phyloP scores from a whole-genome alignment of 345 rosid species.

The Eucalyptus urophylla region DNA sequence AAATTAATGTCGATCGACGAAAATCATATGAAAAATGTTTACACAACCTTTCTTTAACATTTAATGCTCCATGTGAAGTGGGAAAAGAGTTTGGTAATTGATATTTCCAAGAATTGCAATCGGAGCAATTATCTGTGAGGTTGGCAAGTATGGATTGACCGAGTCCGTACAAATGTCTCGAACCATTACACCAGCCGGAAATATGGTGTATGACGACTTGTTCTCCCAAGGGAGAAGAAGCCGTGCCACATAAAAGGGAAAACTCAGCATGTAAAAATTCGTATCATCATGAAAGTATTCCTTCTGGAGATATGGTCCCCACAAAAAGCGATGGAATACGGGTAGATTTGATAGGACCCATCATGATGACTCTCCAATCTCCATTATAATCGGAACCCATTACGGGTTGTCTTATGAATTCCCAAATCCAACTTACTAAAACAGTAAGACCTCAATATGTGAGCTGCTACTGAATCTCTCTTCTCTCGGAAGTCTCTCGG shows the following conservation, averaged over 20 bases:
- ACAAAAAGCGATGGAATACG: no score
- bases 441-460: no score
- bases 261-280: no score
- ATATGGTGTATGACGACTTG: neutral
- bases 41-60: neutral
- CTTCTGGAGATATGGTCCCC: no score
- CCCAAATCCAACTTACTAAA: neutral
- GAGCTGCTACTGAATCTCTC: no score
- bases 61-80: neutral
- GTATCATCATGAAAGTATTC: no score
- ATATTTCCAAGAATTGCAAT: neutral
- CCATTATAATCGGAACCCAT: no score
- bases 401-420: no score
- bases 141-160: neutral
- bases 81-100: neutral
- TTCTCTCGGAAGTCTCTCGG: no score
- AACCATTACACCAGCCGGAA: neutral
- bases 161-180: neutral
- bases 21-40: neutral
- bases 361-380: no score
- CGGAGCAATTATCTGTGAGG: neutral
- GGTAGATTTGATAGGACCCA: no score
- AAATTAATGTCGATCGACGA: neutral
- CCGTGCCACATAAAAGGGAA: neutral
- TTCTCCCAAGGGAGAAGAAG: neutral